phyloP scores from a whole-genome alignment of 352 stramenopile genomes.

The Lagenidium sp. region DNA sequence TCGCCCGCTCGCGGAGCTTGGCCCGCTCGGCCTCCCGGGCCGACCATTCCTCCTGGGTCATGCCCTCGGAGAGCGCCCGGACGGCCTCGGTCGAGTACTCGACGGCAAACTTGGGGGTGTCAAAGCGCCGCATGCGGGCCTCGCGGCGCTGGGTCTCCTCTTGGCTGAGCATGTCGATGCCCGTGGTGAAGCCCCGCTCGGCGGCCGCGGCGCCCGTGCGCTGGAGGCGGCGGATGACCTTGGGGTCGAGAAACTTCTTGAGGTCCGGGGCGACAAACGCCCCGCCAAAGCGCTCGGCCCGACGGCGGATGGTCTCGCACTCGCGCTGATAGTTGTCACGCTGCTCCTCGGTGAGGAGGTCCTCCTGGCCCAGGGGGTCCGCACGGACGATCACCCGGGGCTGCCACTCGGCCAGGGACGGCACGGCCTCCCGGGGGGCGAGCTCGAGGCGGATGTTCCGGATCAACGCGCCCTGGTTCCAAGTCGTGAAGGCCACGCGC shows the following conservation, averaged over 20 bases:
- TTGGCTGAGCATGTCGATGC: constrained; percentile 57
- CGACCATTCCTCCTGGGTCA: constrained; percentile 68
- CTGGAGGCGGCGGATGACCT: constrained; percentile 66
- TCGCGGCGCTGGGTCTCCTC: constrained; percentile 60
- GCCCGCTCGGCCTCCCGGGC: constrained; percentile 47
- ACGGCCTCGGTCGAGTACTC: constrained; percentile 56
- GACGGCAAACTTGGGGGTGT: constrained; percentile 63
- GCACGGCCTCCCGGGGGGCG: constrained; percentile 21
- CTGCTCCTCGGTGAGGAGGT: constrained; percentile 54
- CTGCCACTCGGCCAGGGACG: constrained; percentile 22
- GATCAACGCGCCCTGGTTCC: constrained; percentile 42
- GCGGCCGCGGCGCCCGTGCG: constrained; percentile 49
- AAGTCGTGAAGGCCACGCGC: constrained; percentile 53
- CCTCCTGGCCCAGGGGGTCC: constrained; percentile 40
- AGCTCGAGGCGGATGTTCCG: constrained; percentile 31
- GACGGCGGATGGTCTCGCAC: constrained; percentile 29
- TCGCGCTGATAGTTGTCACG: constrained; percentile 35
- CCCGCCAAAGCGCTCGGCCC: constrained; percentile 57
- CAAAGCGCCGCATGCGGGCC: constrained; percentile 73
- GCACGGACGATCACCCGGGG: constrained; percentile 45
- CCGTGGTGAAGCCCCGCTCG: constrained; percentile 51
- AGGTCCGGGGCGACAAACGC: constrained; percentile 46
- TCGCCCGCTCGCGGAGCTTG: constrained; percentile 52
- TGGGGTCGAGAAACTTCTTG: constrained; percentile 75
- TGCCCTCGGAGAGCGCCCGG: constrained; percentile 41